These are phyloP conservation scores for Penicillium rolfsii DNA, from an alignment of 2,329 filamentous ascomycete species.

Conservation along the genomic window DNA sequence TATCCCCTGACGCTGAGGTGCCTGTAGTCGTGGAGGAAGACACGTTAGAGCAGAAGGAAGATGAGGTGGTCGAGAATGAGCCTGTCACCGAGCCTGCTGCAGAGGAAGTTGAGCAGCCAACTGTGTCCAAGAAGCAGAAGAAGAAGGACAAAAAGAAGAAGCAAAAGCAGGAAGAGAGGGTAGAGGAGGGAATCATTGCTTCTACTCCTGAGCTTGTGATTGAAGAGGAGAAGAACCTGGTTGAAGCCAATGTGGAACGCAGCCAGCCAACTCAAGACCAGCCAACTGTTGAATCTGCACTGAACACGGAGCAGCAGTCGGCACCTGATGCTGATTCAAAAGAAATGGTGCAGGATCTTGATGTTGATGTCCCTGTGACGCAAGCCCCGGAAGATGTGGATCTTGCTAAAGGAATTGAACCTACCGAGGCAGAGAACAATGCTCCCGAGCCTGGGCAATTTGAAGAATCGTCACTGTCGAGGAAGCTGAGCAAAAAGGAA, in stretches of 20 bases:
- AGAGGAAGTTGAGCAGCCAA: slow-evolving; percentile 15
- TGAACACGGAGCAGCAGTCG: neutral
- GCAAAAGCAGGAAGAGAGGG: slow-evolving; percentile 16
- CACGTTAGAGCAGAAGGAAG: slow-evolving; percentile 11
- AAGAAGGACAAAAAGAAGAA: slow-evolving; percentile 32
- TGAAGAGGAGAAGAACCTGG: slow-evolving; percentile 24
- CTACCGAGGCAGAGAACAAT: slow-evolving; percentile 7
- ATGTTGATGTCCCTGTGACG: slow-evolving; percentile 1
- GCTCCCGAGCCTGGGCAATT: slow-evolving; percentile 6
- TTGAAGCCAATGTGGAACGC: slow-evolving; percentile 6
- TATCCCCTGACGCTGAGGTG: slow-evolving; percentile 4
- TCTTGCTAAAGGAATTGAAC: neutral
- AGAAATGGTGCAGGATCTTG: neutral
- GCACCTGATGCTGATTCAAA: neutral
- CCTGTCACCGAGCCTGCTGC: slow-evolving; percentile 11
- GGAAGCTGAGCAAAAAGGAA: slow-evolving; percentile 34
- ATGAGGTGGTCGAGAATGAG: slow-evolving; percentile 6
- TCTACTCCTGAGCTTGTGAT: slow-evolving; percentile 10
- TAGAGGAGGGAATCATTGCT: slow-evolving; percentile 12
- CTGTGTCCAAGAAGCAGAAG: slow-evolving; percentile 26
- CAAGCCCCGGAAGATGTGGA: slow-evolving; percentile 10
- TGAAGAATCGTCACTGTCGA: slow-evolving; percentile 14
- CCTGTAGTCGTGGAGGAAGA: slow-evolving; percentile 8
- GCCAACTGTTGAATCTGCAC: slow-evolving; percentile 7
- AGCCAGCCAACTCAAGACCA: slow-evolving; percentile 6